Evolutionary conservation across 331 rosid species (phyloP).

Genomic region (Phaseolus coccineus): DNA sequence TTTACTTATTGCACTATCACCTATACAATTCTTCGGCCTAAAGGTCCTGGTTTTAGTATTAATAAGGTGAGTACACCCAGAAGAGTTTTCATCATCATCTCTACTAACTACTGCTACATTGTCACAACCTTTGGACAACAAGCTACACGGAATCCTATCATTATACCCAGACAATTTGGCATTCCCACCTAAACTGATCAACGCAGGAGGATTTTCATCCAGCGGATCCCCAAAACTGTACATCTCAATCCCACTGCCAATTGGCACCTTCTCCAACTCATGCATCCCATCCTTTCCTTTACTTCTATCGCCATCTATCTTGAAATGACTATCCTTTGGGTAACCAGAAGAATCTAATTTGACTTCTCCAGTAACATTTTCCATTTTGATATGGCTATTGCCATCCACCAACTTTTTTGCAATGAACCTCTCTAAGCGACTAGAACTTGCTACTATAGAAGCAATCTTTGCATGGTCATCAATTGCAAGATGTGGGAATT

Average conservation of each 20-base stretch:
- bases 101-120: conserved; percentile 72
- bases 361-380: conserved; percentile 48
- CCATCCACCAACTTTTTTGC: conserved; percentile 37
- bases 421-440: conserved; percentile 44
- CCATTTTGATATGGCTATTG: conserved; percentile 55
- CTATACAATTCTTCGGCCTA: conserved; percentile 55
- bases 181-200: conserved; percentile 36
- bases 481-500: conserved; percentile 47
- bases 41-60: conserved; percentile 50
- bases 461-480: conserved; percentile 52
- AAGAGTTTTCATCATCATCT: conserved; percentile 90
- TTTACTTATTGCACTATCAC: conserved; percentile 65
- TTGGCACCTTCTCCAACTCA: conserved; percentile 31
- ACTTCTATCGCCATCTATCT: conserved; percentile 20
- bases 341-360: conserved; percentile 32
- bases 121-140: conserved; percentile 59
- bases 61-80: conserved; percentile 69
- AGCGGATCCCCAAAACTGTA: conserved; percentile 34
- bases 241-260: conserved; percentile 25
- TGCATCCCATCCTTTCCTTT: conserved; percentile 28
- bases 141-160: conserved; percentile 50
- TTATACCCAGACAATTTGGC: conserved; percentile 38
- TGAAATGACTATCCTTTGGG: conserved; percentile 23
- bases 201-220: conserved; percentile 36
- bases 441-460: conserved; percentile 55